Percentiles rank a stretch among this genome's conserved stretches.
Conservation (phyloP, 2,329 filamentous ascomycete species). For the Paecilomyces fulvus region DNA sequence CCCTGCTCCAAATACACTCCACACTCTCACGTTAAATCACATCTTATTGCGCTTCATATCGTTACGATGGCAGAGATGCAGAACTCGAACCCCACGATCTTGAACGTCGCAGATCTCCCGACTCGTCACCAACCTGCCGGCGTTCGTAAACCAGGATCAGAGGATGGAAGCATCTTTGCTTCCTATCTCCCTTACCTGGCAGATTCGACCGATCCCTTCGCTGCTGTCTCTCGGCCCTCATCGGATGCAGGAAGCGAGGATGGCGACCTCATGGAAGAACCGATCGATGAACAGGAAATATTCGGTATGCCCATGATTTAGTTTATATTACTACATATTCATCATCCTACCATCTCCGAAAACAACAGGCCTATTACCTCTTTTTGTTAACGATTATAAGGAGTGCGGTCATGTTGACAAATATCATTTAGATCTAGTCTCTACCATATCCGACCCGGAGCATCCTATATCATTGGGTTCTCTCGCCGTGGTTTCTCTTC, state of each 20-base stretch:
- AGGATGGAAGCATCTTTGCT: slow-evolving; percentile 41
- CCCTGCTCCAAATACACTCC: neutral
- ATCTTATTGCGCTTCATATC: neutral
- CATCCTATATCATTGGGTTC: slow-evolving; percentile 91
- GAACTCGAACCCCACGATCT: slow-evolving; percentile 78
- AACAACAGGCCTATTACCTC: neutral
- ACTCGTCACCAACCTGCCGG: slow-evolving; percentile 51
- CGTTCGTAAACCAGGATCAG: slow-evolving; percentile 34
- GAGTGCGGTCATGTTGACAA: neutral
- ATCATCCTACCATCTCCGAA: neutral
- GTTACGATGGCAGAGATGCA: slow-evolving; percentile 26
- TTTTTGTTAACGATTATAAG: neutral
- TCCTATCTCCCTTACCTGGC: slow-evolving; percentile 43
- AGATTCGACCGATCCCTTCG: slow-evolving; percentile 43
- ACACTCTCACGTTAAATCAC: neutral
- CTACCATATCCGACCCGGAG: slow-evolving; percentile 90
- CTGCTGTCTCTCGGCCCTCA: slow-evolving; percentile 24
- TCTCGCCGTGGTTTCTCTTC: slow-evolving; percentile 89
- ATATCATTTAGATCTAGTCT: slow-evolving; percentile 69
- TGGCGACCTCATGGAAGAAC: slow-evolving; percentile 60
- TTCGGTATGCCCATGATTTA: slow-evolving; percentile 55
- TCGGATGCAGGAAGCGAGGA: slow-evolving; percentile 37
- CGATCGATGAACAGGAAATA: slow-evolving; percentile 94
- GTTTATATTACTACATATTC: neutral
- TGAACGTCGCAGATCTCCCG: slow-evolving; percentile 80